Base-by-base conservation (phyloP, 371 early-diverging fungal genomes). In the Funneliformis caledonium region DNA sequence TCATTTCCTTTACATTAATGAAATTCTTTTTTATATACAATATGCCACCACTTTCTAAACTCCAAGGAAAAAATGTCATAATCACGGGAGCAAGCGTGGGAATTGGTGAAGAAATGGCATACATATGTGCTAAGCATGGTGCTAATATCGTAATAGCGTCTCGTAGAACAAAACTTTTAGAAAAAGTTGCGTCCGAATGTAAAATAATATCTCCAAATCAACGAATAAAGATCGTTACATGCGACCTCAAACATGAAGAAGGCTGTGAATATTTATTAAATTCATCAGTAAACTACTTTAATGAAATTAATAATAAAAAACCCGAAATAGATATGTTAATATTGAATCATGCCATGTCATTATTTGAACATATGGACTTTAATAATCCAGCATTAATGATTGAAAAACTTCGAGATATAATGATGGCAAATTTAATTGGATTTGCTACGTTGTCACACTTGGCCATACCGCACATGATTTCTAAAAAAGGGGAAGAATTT, bases 51-150 rank as follows among this genome's bases (percentile, higher is more conserved):
- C 72, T 70, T 45, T 33, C 42, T 4, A 70, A 70, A 45, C 33
- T 70, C n/a, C 16, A 70, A 31, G 72, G 72, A 5, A 70, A 70
- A 70, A 70, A 70, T 45, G 72, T 70, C 4, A 70, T 70, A 42
- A 70, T 70, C 16, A 70, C 72, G 5, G 72, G 72, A 4, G 72
- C 72, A 43, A 70, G 72, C n/a, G 16, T 19, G 45, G 72, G 72
- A 22, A 33, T 70, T 70, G 72, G 72, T 10, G 72, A 33, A 11
- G 72, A 70, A 43, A 70, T 70, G 45, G 45, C 72, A 70, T 70
- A 70, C 72, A 33, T 42, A 33, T 70, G 42, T n/a, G 72, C 72
- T 5, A 42, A 42, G n/a, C 42, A 70, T 43, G 45, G 45, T 5
- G 72, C 72, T 42, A 70, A 70, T 22, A n/a, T 70, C 8, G 43